phyloP scores from a whole-genome alignment of 139 green algal genomes.

The Chlamydomonas sp. region DNA sequence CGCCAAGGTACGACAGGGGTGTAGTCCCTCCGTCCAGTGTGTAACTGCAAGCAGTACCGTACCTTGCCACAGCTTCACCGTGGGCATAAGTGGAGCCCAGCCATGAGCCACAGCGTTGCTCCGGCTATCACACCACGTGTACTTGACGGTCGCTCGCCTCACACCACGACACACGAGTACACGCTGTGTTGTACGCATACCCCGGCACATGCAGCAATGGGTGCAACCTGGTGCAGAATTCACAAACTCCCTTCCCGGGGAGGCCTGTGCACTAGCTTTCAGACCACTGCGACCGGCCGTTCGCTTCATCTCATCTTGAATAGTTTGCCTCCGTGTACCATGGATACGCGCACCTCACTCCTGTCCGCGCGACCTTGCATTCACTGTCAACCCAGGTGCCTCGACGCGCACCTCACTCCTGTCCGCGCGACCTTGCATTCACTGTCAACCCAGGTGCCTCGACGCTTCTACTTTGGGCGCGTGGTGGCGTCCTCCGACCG shows the following conservation, averaged over 20 bases:
- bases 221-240: no score
- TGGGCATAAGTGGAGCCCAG: no score
- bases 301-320: not conserved
- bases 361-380: not conserved
- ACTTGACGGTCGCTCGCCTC: no score
- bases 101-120: no score
- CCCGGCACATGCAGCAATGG: no score
- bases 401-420: no score
- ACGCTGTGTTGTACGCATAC: no score
- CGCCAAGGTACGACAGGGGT: not conserved
- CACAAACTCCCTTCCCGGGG: no score
- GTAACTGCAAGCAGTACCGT: no score
- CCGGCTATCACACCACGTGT: no score
- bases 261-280: not conserved
- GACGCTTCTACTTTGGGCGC: slow-evolving; percentile 84
- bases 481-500: slow-evolving; percentile 57
- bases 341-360: not conserved
- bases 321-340: not conserved
- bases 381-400: slow-evolving; percentile 48
- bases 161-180: no score
- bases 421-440: not conserved
- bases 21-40: not conserved
- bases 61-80: no score
- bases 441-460: slow-evolving; percentile 48
- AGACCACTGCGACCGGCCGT: not conserved